Evolutionary conservation across 2,329 filamentous ascomycete species (phyloP).

Genomic region (Emmonsiellopsis sp.): DNA sequence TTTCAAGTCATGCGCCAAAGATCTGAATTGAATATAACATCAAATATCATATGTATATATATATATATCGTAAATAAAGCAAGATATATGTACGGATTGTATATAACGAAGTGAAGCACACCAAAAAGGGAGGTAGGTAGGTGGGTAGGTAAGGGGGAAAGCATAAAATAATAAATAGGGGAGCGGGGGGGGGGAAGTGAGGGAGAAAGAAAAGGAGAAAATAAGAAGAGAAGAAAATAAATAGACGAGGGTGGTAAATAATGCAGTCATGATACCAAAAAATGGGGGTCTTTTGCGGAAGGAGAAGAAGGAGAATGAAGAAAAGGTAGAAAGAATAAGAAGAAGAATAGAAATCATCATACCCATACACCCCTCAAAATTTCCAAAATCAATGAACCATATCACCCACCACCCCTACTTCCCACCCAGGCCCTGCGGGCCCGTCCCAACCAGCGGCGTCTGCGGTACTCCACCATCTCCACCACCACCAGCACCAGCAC

Average conservation of each 20-base stretch:
- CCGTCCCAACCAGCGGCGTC: not conserved
- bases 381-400: not conserved
- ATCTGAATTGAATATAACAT: too few relatives aligned
- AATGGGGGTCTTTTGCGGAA: too few relatives aligned
- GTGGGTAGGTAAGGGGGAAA: not conserved
- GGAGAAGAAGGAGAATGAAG: too few relatives aligned
- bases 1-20: too few relatives aligned
- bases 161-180: not conserved
- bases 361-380: not conserved
- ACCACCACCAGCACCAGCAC: not conserved
- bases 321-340: not conserved
- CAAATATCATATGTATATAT: too few relatives aligned
- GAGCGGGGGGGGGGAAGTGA: not conserved
- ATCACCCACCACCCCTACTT: not conserved
- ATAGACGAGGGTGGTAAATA: not conserved
- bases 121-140: not conserved
- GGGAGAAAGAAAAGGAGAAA: not conserved
- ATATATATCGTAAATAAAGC: too few relatives aligned
- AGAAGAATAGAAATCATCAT: not conserved
- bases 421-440: not conserved
- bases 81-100: too few relatives aligned
- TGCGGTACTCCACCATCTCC: not conserved
- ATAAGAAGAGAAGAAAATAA: not conserved
- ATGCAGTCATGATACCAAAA: too few relatives aligned
- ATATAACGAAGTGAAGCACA: not conserved